phyloP scores from a whole-genome alignment of 73 alveolate genomes.

The Blepharisma stoltei region DNA sequence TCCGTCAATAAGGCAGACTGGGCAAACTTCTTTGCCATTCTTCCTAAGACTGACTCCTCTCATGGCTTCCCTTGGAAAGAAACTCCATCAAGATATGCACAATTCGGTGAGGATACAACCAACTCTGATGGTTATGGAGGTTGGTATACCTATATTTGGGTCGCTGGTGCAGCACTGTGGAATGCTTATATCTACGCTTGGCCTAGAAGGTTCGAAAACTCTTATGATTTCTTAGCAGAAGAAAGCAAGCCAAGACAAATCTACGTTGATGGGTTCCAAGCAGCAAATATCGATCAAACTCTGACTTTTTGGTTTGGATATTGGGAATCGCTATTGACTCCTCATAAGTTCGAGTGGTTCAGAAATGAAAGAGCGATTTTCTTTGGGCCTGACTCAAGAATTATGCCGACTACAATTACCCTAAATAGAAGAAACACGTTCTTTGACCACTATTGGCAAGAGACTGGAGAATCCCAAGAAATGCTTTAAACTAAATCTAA shows the following conservation, averaged over 20 bases:
- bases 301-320: background rate
- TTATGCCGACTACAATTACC: background rate
- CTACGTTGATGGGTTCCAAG: constrained; percentile 1
- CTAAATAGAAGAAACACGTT: background rate
- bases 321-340: background rate
- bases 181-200: background rate
- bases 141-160: background rate
- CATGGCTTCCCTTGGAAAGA: constrained; percentile 17
- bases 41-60: constrained; percentile 6
- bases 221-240: background rate
- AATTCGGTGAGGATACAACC: constrained; percentile 2
- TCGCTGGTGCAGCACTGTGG: background rate
- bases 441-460: background rate
- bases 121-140: constrained; percentile 23
- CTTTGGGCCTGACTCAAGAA: constrained; percentile 10
- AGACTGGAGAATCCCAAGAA: background rate
- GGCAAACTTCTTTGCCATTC: constrained; percentile 13
- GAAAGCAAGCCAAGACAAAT: background rate
- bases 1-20: background rate
- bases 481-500: no score
- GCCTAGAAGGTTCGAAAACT: background rate
- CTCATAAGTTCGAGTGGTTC: background rate
- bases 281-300: background rate
- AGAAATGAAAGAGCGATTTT: background rate
- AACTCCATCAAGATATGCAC: constrained; percentile 18